Base-by-base conservation (phyloP, 1,284 basidiomycete species). In the Hypsizygus ulmarius region DNA sequence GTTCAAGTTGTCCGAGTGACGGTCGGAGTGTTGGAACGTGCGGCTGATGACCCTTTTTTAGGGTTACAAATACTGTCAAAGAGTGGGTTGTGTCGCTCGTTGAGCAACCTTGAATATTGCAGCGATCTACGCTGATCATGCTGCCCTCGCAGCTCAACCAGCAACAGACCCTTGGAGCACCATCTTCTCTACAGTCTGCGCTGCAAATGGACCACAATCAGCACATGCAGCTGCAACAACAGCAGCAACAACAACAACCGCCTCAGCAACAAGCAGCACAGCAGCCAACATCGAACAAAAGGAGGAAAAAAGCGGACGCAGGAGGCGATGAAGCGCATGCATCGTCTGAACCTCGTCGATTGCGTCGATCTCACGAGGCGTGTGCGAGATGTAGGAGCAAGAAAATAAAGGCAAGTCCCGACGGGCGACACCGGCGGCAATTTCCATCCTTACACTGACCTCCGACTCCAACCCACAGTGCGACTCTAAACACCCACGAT, bases 371-470 rank as follows among this genome's bases (percentile, higher is more conserved):
- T 59, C 88, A 91, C 72, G 89, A 91, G 70, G 88, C 88, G 54
- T 91, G 88, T 75, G 83, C 87, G 56, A 79, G 89, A 64, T 91
- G 89, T 77, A 85, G 89, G 77, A 86, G 83, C 72, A 90, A 91
- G 79, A 90, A 90, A 84, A 91, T 90, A 71, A 91, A 91, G 86
- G 89, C 84, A 86, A 82, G 85, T 86, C 77, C 82, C 81, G 83
- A 77, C 86, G 85, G 86, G 77, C 77, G 76, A 78, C 77, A 79
- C 84, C 84, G 83, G 81, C 84, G 81, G 82, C 82, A 87, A 85
- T 77, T 82, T 78, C 84, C 85, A 80, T 60, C 59, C 51, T 50
- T 51, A 51, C 44, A 37, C 52, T 56, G 48, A 51, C 37, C 53
- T 47, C 48, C 55, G 54, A 53, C 53, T 64, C 60, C 7, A 7